These are phyloP conservation scores for Zhuliangozyma parablackwelliae DNA, from an alignment of 1,139 yeast genomes.

Conservation along the genomic window DNA sequence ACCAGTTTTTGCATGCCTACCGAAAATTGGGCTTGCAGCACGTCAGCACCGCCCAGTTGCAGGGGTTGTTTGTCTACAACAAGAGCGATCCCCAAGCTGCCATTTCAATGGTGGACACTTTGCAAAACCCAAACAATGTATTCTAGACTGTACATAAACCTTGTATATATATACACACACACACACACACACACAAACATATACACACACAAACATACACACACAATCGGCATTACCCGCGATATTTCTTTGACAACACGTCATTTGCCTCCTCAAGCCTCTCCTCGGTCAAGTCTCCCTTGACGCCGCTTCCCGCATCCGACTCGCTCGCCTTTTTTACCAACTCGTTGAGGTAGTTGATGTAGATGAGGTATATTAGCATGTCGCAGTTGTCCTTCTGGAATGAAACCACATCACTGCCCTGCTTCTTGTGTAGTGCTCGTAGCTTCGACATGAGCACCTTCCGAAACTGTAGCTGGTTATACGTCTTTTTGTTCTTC, in stretches of 20 bases:
- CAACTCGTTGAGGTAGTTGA: slow-evolving; percentile 41
- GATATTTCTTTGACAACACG: slow-evolving; percentile 20
- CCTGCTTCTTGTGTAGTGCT: not conserved
- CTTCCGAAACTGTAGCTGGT: slow-evolving; percentile 16
- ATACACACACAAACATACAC: not conserved
- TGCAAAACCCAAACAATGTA: slow-evolving; percentile 29
- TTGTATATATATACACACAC: slow-evolving; percentile 1
- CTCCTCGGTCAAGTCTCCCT: slow-evolving; percentile 9
- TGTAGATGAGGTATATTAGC: slow-evolving; percentile 44
- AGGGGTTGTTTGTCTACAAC: slow-evolving; percentile 91
- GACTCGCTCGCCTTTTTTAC: slow-evolving; percentile 12
- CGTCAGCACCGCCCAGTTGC: slow-evolving; percentile 90
- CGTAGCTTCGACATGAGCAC: slow-evolving; percentile 10
- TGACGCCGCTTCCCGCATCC: slow-evolving; percentile 6
- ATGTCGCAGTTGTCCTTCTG: slow-evolving; percentile 41
- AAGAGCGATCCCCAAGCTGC: slow-evolving; percentile 81
- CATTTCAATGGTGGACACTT: slow-evolving; percentile 53
- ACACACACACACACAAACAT: not conserved
- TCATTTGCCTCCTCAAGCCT: slow-evolving; percentile 18
- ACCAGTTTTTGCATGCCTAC: slow-evolving; percentile 54
- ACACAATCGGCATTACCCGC: slow-evolving; percentile 16
- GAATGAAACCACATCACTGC: slow-evolving; percentile 5
- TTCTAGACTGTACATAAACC: slow-evolving; percentile 14
- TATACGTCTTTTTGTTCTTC: slow-evolving; percentile 16
- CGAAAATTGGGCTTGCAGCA: slow-evolving; percentile 45